These are phyloP conservation scores for Fomitopsis schrenkii DNA, from an alignment of 1,284 basidiomycete species.

Conservation along the genomic window DNA sequence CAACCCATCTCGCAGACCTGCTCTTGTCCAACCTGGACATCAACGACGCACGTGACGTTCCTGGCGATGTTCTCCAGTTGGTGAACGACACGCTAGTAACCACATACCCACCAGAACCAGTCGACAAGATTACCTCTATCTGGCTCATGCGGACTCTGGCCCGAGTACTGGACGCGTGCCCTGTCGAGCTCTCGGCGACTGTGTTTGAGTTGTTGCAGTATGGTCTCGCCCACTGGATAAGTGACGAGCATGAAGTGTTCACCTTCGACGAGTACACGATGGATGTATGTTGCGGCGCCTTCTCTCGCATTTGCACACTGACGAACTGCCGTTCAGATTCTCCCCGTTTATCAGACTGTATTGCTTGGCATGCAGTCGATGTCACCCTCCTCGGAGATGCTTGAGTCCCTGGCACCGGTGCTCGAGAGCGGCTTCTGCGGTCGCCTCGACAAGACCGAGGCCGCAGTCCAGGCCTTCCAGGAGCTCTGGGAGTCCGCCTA, in stretches of 20 bases:
- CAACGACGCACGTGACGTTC: slow-evolving; percentile 43
- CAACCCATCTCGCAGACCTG: slow-evolving; percentile 52
- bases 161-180: slow-evolving; percentile 49
- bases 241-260: slow-evolving; percentile 51
- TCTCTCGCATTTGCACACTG: neutral
- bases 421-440: slow-evolving; percentile 52
- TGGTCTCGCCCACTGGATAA: slow-evolving; percentile 58
- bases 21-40: slow-evolving; percentile 52
- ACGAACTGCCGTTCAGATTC: slow-evolving; percentile 32
- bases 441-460: slow-evolving; percentile 37
- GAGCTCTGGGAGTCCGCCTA: slow-evolving; percentile 56
- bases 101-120: slow-evolving; percentile 64
- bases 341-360: slow-evolving; percentile 55
- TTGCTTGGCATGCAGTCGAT: slow-evolving; percentile 46
- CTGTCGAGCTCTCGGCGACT: slow-evolving; percentile 37
- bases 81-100: slow-evolving; percentile 52
- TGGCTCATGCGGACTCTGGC: slow-evolving; percentile 61
- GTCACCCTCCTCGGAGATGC: slow-evolving; percentile 31
- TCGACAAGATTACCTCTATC: slow-evolving; percentile 45
- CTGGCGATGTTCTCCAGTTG: slow-evolving; percentile 45
- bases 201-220: slow-evolving; percentile 48
- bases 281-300: slow-evolving; percentile 40
- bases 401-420: slow-evolving; percentile 42
- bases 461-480: slow-evolving; percentile 42
- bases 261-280: slow-evolving; percentile 48